Conservation (phyloP, 139 green algal genomes). For the Haematococcus lacustris region DNA sequence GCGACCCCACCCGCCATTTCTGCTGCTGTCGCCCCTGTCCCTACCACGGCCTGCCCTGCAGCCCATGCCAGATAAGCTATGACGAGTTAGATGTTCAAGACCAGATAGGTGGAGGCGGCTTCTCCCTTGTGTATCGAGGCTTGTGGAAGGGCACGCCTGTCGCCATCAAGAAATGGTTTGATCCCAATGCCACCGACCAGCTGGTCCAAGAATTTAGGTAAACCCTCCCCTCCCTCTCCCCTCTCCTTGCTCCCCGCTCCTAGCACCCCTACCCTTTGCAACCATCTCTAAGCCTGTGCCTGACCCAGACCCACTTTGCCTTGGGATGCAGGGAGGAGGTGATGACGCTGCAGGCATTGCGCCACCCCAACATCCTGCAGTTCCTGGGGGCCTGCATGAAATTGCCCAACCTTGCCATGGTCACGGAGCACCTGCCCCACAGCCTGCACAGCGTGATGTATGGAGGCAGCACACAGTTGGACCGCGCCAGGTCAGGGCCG, state of each 20-base stretch:
- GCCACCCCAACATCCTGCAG: slow-evolving; percentile 61
- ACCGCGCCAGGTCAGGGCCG: too few relatives aligned
- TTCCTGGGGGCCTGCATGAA: slow-evolving; percentile 53
- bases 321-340: slow-evolving; percentile 40
- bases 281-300: background rate
- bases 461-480: slow-evolving; percentile 3
- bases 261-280: background rate
- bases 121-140: slow-evolving; percentile 53
- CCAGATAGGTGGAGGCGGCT: slow-evolving; percentile 53
- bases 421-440: slow-evolving; percentile 57
- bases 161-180: slow-evolving; percentile 68
- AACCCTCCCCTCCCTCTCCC: too few relatives aligned
- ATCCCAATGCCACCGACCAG: slow-evolving; percentile 40
- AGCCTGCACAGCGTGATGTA: slow-evolving; percentile 52
- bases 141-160: slow-evolving; percentile 54
- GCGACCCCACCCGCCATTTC: background rate
- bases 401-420: slow-evolving; percentile 50
- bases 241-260: too few relatives aligned
- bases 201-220: slow-evolving; percentile 56
- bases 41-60: slow-evolving; percentile 2
- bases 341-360: slow-evolving; percentile 51
- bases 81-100: slow-evolving; percentile 55
- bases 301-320: background rate
- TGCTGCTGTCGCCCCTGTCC: background rate
- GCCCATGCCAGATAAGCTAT: slow-evolving; percentile 35